Percentiles rank a stretch among this genome's conserved stretches.
These are phyloP conservation scores for Flammula alnicola DNA, from an alignment of 1,284 basidiomycete genomes.

Conservation along the genomic window DNA sequence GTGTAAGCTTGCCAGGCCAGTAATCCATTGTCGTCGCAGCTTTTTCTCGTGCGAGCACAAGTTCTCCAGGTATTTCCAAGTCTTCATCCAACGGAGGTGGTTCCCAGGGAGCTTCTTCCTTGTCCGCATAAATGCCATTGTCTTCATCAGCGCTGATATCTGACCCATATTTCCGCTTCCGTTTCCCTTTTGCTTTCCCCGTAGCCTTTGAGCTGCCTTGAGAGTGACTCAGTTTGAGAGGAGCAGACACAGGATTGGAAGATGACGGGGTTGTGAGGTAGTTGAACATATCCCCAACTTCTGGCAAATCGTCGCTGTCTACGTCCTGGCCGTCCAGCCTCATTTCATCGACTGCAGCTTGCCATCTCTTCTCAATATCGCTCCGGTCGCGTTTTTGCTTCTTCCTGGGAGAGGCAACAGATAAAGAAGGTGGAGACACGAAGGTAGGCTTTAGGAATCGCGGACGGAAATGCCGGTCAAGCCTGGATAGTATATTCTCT, in stretches of 20 bases:
- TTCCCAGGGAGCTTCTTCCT: conserved; percentile 33
- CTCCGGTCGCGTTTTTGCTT: conserved; percentile 40
- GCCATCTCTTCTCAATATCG: conserved; percentile 40
- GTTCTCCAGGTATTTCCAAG: conserved; percentile 67
- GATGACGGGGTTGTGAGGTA: conserved; percentile 6
- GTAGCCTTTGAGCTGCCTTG: background rate
- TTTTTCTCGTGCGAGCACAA: conserved; percentile 56
- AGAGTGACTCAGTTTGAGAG: background rate
- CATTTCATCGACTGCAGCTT: conserved; percentile 43
- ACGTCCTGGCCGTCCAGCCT: conserved; percentile 24
- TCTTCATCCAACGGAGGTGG: conserved; percentile 52
- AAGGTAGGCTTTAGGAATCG: conserved; percentile 37
- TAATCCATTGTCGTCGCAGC: conserved; percentile 39
- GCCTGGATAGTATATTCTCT: conserved; percentile 36
- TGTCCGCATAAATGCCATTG: conserved; percentile 10
- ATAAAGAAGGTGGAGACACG: conserved; percentile 29
- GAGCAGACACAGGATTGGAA: conserved; percentile 10
- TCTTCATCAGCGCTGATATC: conserved; percentile 21
- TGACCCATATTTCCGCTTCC: conserved; percentile 23
- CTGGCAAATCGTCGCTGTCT: conserved; percentile 46
- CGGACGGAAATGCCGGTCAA: conserved; percentile 26
- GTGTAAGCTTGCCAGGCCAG: conserved; percentile 70
- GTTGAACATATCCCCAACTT: conserved; percentile 39
- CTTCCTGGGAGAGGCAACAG: conserved; percentile 43
- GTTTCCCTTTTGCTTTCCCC: conserved; percentile 28